phyloP scores from a whole-genome alignment of 345 rosid species.

The Adansonia digitata region DNA sequence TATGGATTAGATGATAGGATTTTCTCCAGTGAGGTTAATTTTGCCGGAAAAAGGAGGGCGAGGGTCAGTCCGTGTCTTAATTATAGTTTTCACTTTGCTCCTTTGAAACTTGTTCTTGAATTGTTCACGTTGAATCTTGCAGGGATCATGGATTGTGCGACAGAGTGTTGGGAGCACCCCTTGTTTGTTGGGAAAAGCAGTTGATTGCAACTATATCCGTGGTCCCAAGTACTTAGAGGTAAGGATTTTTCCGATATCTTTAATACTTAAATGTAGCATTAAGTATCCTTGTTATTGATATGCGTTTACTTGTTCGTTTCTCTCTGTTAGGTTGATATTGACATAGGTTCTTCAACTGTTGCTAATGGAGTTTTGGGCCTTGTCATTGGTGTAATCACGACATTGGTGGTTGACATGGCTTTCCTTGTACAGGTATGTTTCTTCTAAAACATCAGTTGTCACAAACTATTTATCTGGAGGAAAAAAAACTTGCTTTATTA shows the following conservation, averaged over 20 bases:
- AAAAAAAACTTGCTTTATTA: neutral
- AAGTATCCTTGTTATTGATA: neutral
- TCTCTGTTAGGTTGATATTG: slow-evolving; percentile 75
- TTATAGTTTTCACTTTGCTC: neutral
- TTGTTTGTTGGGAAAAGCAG: slow-evolving; percentile 91
- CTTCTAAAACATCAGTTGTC: neutral
- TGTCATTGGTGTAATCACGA: slow-evolving; percentile 84
- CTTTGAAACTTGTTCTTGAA: neutral
- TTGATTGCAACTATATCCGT: slow-evolving; percentile 92
- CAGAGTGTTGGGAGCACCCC: slow-evolving; percentile 99
- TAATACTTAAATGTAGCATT: neutral
- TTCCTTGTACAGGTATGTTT: slow-evolving; percentile 79
- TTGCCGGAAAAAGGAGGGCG: neutral
- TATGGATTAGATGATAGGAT: neutral
- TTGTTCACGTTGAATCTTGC: slow-evolving; percentile 16
- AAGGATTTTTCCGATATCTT: slow-evolving; percentile 13
- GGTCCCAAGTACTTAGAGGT: slow-evolving; percentile 84
- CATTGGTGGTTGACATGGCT: slow-evolving; percentile 98
- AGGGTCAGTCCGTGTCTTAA: neutral
- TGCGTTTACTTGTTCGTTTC: slow-evolving; percentile 13
- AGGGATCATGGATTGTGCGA: slow-evolving; percentile 99
- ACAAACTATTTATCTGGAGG: neutral
- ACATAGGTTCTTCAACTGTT: slow-evolving; percentile 95
- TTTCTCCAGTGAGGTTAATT: neutral
- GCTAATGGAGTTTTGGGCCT: slow-evolving; percentile 99